phyloP scores from a whole-genome alignment of 345 rosid genomes.

The Stellera chamaejasme region DNA sequence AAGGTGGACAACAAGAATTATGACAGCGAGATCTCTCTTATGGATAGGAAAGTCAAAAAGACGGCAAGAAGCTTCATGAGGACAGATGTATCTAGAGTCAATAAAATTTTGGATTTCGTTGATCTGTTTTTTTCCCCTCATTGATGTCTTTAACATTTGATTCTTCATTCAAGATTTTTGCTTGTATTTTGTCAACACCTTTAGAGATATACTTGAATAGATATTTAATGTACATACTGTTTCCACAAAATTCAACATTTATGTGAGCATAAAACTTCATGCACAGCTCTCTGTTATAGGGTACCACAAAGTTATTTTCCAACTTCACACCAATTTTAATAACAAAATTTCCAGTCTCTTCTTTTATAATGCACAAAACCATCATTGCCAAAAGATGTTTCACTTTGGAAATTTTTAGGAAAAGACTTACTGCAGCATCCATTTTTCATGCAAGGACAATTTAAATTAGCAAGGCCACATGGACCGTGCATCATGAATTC shows the following conservation, averaged over 20 bases:
- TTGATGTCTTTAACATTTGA: not conserved
- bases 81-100: not conserved
- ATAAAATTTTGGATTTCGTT: no score
- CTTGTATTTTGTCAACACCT: no score
- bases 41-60: not conserved
- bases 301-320: not conserved
- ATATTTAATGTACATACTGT: no score
- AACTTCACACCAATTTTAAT: not conserved
- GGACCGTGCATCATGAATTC: not conserved
- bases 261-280: not conserved
- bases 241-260: no score
- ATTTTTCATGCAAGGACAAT: not conserved
- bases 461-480: not conserved
- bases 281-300: not conserved
- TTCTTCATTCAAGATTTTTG: not conserved
- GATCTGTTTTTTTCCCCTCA: no score
- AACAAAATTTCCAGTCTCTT: not conserved
- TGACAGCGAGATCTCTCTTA: not conserved
- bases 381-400: not conserved
- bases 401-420: not conserved
- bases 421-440: not conserved
- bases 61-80: not conserved
- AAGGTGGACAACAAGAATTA: not conserved
- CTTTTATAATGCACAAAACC: not conserved
- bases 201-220: no score